phyloP scores from a whole-genome alignment of 495 filamentous ascomycete species.

The Wilcoxina mikolae region DNA sequence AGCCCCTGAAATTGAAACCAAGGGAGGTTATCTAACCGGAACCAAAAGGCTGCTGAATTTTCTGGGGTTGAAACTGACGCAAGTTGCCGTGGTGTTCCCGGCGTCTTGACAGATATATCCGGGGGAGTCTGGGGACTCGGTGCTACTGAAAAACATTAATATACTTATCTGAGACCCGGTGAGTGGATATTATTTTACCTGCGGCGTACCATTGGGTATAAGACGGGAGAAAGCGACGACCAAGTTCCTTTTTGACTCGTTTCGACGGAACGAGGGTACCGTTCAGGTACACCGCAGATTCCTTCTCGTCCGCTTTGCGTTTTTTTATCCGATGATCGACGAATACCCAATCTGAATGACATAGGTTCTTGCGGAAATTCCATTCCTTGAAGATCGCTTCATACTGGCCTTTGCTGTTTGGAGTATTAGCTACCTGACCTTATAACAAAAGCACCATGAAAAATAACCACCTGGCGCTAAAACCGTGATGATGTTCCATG shows the following conservation, averaged over 20 bases:
- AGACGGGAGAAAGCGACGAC: neutral
- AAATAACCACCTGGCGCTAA: neutral
- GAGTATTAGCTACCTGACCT: neutral
- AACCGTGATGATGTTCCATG: neutral
- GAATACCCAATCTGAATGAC: neutral
- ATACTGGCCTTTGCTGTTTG: neutral
- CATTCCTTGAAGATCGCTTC: neutral
- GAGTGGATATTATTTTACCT: neutral
- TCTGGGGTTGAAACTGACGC: neutral
- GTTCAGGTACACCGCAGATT: neutral
- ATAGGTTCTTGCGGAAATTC: neutral
- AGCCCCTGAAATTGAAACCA: too few species aligned
- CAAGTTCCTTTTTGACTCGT: constrained; percentile 1
- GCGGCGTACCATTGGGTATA: neutral
- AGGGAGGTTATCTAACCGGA: too few species aligned
- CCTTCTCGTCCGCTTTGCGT: neutral
- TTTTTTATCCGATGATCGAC: neutral
- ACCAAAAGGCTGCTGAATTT: neutral
- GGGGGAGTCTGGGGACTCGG: neutral
- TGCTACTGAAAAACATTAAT: neutral
- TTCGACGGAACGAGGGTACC: neutral
- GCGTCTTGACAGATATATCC: neutral
- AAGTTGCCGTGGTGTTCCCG: too few species aligned
- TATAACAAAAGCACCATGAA: neutral
- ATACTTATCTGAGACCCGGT: neutral